Evolutionary conservation across 805 yeast genomes (phyloP), one percentile per base, ranked within the genome.

Genomic region (Metschnikowia lachancei): DNA sequence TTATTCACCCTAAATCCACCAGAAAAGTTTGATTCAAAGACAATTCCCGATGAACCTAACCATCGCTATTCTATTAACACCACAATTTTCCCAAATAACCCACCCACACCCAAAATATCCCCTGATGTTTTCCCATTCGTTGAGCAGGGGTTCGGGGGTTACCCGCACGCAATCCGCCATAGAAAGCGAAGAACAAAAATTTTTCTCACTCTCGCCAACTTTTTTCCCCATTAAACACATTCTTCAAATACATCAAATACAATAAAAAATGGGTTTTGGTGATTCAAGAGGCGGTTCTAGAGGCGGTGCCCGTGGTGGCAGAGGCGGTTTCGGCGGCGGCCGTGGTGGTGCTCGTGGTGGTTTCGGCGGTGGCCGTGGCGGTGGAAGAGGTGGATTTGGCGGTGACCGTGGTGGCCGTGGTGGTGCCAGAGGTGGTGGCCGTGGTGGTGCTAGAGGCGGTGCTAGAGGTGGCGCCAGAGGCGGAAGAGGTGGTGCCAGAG

Each of bases 401-500:
- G 63, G 71, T n/a, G 67, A 59, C 38, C 47, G 60, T n/a, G 57
- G 66, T 12, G 67, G 60, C 36, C 48, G 60, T n/a, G 57, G 66
- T 30, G 69, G 72, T 18, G 63, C 59, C 38, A 31, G 58, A 11
- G 60, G 71, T 32, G 73, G 66, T 39, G 60, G 59, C 41, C 50
- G 69, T 29, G 67, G 74, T 42, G 74, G 70, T 41, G 59, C 61
- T 14, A 51, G 69, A 26, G 67, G 74, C 49, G 69, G 74, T 51
- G 61, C 77, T 16, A 66, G 80, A 51, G 78, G 78, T 42, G 76
- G 75, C 43, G 66, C 77, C 52, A 76, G 87, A 59, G 82, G 80
- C 50, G 75, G 76, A 46, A 69, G 85, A 54, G 83, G 87, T 58
- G 90, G 87, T 63, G 85, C 82, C 51, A 60, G 82, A 52, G 92